Evolutionary conservation across 164 flowering plant genomes (phyloP), one percentile per base, ranked within the genome.

Genomic region (Tetracentron sinense): DNA sequence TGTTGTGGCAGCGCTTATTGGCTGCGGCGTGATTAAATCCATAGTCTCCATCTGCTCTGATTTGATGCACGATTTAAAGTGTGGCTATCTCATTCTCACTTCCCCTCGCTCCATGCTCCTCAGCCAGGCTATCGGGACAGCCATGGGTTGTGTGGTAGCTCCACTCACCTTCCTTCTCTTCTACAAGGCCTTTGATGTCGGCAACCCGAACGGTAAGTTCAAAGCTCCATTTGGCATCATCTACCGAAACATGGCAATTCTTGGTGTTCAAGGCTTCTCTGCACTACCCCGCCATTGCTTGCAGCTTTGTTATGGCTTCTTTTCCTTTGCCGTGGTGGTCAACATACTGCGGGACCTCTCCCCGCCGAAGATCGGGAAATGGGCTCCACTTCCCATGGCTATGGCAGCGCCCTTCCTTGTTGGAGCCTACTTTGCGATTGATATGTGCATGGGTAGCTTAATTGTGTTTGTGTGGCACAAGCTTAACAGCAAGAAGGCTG

Each of bases 391-490:
- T 26, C 98, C 98, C 0, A 94, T 94, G 91, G 97, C 90, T 20
- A 91, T 94, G 97, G 98, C 95, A 0, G 93, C 89, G 42, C 98
- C 97, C 7, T 94, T 94, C 75, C 75, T 90, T 3, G 90, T 89
- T 22, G 98, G 98, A 0, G 96, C 85, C 0, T 81, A 76, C 60
- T 91, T 94, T 62, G 96, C 97, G 0, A 83, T 93, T 12, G 98
- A 93, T 58, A 93, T 93, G 98, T 86, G 95, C 38, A 57, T 90
- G 31, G 98, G 98, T 65, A 90, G 87, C 66, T 62, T 94, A 74
- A 42, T 83, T 31, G 96, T 91, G 75, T 87, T 83, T 42, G 69
- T 71, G 15, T 90, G 97, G 98, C 78, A 82, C 60, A 86, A 72
- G 61, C 21, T 90, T 8, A 74, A 85, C 49, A 61, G 68, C n/a